A percentile compares a stretch with the other conserved stretches of the same genome.
These are phyloP conservation scores for Eucalyptus regnans DNA, from an alignment of 345 rosid species.

Conservation along the genomic window DNA sequence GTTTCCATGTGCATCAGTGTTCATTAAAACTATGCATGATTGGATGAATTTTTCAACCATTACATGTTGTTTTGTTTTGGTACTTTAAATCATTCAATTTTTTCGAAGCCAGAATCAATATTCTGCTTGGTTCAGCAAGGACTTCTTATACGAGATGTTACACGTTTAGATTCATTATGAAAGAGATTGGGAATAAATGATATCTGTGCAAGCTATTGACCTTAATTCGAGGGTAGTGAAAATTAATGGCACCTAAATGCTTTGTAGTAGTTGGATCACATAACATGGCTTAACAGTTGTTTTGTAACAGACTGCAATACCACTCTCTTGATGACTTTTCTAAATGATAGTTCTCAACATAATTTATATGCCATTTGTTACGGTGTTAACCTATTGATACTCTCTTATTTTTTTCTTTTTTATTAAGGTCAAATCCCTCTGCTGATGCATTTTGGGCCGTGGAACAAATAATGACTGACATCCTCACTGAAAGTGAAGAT, in stretches of 20 bases:
- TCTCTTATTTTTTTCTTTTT: neutral
- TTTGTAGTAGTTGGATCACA: neutral
- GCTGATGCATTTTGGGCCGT: conserved; percentile 25
- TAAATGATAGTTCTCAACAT: neutral
- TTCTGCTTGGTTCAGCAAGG: neutral
- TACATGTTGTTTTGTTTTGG: neutral
- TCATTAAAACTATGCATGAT: neutral
- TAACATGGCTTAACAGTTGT: neutral
- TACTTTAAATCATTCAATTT: neutral
- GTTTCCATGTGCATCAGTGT: neutral
- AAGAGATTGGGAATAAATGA: neutral
- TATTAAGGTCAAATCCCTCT: neutral
- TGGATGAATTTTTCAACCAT: neutral
- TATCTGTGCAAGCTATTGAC: neutral
- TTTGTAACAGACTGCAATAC: neutral
- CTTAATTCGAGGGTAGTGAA: neutral
- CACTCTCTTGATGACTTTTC: neutral
- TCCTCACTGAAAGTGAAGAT: conserved; percentile 52
- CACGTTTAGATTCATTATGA: neutral
- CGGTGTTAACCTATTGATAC: neutral
- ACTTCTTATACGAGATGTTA: neutral
- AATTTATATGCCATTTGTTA: neutral
- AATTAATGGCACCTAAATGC: neutral
- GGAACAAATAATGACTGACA: conserved; percentile 56
- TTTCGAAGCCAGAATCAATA: neutral